phyloP scores from a whole-genome alignment of 345 rosid genomes.

The Rhodamnia argentea region DNA sequence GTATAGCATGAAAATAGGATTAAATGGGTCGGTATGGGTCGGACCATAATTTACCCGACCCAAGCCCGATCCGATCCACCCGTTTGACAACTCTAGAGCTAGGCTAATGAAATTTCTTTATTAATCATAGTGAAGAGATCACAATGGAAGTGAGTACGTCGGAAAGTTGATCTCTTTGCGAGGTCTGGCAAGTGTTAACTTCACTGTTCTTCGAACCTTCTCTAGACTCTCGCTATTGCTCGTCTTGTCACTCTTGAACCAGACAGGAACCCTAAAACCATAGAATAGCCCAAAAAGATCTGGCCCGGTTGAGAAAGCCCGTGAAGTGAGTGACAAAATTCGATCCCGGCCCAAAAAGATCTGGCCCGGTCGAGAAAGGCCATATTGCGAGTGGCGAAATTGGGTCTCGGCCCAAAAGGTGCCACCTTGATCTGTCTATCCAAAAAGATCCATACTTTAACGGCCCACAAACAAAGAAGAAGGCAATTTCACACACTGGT shows the following conservation, averaged over 20 bases:
- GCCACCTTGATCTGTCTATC: background rate
- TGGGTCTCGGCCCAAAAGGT: background rate
- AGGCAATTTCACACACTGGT: background rate
- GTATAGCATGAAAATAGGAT: no score
- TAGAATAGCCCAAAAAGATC: background rate
- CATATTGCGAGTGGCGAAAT: background rate
- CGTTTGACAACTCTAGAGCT: no score
- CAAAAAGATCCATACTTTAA: background rate
- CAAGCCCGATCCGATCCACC: no score
- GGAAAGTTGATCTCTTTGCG: background rate
- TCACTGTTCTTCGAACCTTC: background rate
- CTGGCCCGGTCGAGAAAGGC: background rate
- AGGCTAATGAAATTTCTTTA: background rate
- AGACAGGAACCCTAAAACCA: background rate
- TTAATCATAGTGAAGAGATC: background rate
- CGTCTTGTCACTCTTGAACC: background rate
- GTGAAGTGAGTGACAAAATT: no score
- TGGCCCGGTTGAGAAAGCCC: background rate
- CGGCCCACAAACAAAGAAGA: background rate
- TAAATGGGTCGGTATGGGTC: no score
- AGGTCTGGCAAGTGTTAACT: background rate
- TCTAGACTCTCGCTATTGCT: background rate
- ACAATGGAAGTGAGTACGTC: background rate
- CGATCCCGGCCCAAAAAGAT: background rate
- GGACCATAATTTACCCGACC: no score